Conservation (phyloP, 257 asterid species). For the Paraleonurus japonicus region DNA sequence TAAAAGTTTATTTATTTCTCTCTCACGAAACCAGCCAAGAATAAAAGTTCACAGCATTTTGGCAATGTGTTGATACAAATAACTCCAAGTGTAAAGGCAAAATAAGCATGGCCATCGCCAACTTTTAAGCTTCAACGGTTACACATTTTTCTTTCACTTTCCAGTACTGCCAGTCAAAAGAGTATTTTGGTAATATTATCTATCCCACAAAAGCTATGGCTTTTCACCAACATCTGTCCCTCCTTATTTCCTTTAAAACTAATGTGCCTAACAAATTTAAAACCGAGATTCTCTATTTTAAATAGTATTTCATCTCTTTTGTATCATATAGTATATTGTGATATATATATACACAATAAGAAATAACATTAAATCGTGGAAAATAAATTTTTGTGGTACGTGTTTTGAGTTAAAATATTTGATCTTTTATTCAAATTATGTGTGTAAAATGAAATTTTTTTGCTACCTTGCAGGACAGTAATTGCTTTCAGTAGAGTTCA, state of each 20-base stretch:
- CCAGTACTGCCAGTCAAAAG: conserved; percentile 77
- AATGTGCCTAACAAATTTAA: conserved; percentile 6
- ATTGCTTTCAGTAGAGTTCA: no score
- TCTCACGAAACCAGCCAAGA: conserved; percentile 3
- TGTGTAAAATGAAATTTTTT: no score
- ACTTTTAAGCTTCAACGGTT: conserved; percentile 56
- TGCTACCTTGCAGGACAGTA: no score
- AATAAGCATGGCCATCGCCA: conserved; percentile 32
- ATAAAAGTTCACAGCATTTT: conserved; percentile 27
- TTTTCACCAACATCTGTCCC: conserved; percentile 58
- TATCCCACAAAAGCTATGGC: conserved; percentile 57
- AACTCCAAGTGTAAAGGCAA: conserved; percentile 33
- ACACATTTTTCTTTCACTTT: conserved; percentile 43
- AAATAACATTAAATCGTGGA: no score
- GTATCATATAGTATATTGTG: not conserved
- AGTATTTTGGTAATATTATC: conserved; percentile 55
- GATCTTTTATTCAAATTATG: no score
- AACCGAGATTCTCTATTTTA: not conserved
- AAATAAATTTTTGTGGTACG: no score
- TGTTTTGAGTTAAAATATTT: no score
- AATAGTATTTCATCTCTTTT: not conserved
- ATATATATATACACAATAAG: not conserved
- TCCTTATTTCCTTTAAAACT: conserved; percentile 35
- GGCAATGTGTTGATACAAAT: conserved; percentile 25
- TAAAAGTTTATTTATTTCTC: not conserved